These are phyloP conservation scores for Davidsoniella neocaledoniae DNA, from an alignment of 2,329 filamentous ascomycete genomes.

Conservation along the genomic window DNA sequence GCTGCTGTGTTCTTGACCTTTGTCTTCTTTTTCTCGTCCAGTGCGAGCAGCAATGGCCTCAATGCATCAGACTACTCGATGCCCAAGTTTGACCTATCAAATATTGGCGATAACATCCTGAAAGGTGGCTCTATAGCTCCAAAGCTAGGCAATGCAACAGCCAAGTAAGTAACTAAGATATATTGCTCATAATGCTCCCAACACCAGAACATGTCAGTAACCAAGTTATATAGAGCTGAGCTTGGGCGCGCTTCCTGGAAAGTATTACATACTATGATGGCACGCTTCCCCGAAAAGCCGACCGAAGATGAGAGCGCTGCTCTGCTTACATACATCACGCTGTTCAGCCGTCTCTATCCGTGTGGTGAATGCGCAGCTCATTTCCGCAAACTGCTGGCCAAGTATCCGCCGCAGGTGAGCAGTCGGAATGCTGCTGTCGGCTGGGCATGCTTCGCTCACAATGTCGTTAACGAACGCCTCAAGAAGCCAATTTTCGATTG, in stretches of 20 bases:
- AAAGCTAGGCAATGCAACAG: constrained; percentile 67
- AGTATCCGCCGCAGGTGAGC: constrained; percentile 49
- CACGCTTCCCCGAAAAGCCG: constrained; percentile 50
- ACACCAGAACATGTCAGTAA: constrained; percentile 4
- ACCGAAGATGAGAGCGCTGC: constrained; percentile 44
- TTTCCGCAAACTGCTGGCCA: constrained; percentile 43
- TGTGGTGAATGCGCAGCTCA: constrained; percentile 54
- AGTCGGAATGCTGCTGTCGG: constrained; percentile 46
- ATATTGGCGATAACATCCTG: constrained; percentile 33
- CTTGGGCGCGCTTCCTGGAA: constrained; percentile 54
- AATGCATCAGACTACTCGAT: constrained; percentile 3
- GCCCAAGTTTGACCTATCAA: constrained; percentile 23
- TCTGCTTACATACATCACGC: constrained; percentile 46
- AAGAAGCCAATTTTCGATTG: constrained; percentile 48
- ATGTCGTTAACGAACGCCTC: constrained; percentile 47
- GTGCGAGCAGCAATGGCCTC: constrained; percentile 16
- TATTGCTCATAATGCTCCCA: neutral
- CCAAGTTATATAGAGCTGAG: constrained; percentile 31
- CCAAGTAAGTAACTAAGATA: constrained; percentile 37
- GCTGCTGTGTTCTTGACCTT: constrained; percentile 40
- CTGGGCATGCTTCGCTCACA: constrained; percentile 54
- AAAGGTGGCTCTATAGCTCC: constrained; percentile 58
- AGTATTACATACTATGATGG: constrained; percentile 54
- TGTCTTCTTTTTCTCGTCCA: constrained; percentile 39
- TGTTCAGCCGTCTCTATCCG: constrained; percentile 53